These are phyloP conservation scores for Dothistroma pini DNA, from an alignment of 2,329 filamentous ascomycete genomes.

Conservation along the genomic window DNA sequence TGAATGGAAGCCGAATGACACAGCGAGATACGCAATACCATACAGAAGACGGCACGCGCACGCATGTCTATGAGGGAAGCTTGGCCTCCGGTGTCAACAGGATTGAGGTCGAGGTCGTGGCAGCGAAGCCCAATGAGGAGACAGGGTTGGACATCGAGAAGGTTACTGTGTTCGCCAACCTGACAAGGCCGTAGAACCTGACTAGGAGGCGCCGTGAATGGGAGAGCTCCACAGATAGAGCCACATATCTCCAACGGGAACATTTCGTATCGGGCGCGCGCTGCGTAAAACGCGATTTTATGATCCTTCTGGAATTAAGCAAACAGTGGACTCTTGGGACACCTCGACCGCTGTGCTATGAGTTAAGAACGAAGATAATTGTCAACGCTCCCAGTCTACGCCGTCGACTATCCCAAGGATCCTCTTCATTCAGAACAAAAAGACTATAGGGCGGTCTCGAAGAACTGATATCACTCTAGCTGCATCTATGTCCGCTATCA, in stretches of 20 bases:
- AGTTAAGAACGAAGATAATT: too few species aligned
- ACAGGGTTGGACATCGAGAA: slow-evolving; percentile 66
- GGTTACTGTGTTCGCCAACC: slow-evolving; percentile 69
- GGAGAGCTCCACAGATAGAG: background rate
- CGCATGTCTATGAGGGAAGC: slow-evolving; percentile 71
- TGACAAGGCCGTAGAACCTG: slow-evolving; percentile 46
- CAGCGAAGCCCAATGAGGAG: slow-evolving; percentile 44
- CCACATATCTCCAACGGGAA: background rate
- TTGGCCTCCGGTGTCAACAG: slow-evolving; percentile 71
- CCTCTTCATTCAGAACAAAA: too few species aligned
- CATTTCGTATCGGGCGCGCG: background rate
- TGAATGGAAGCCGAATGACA: slow-evolving; percentile 63
- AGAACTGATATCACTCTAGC: too few species aligned
- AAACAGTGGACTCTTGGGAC: too few species aligned
- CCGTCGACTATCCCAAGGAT: too few species aligned
- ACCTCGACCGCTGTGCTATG: too few species aligned
- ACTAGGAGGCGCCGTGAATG: background rate
- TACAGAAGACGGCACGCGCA: slow-evolving; percentile 39
- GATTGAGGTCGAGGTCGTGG: slow-evolving; percentile 74
- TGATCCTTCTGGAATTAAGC: too few species aligned
- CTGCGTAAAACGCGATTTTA: too few species aligned
- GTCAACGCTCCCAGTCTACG: too few species aligned
- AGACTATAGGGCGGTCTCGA: too few species aligned
- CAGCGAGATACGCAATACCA: slow-evolving; percentile 44
- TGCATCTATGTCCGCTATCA: too few species aligned